These are phyloP conservation scores for Murraya paniculata DNA, from an alignment of 345 rosid species.

Conservation along the genomic window DNA sequence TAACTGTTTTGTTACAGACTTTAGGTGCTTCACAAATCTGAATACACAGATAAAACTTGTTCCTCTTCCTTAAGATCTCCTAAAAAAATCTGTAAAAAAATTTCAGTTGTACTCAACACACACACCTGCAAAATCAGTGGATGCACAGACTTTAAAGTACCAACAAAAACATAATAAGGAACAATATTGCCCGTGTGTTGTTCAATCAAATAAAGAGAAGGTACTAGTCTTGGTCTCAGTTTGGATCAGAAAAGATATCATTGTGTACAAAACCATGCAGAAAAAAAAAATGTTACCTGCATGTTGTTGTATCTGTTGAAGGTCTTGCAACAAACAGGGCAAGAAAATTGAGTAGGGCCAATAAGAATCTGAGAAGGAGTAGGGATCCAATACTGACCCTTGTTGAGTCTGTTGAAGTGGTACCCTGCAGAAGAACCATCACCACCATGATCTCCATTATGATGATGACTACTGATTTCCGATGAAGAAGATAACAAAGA, in stretches of 20 bases:
- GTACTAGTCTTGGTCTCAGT: slow-evolving; percentile 53
- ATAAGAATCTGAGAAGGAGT: slow-evolving; percentile 96
- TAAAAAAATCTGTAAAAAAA: slow-evolving; percentile 20
- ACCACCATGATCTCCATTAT: slow-evolving; percentile 43
- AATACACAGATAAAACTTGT: background rate
- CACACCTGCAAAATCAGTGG: slow-evolving; percentile 17
- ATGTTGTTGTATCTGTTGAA: slow-evolving; percentile 98
- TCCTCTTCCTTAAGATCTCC: slow-evolving; percentile 1
- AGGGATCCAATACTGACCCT: slow-evolving; percentile 98
- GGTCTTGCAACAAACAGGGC: slow-evolving; percentile 96
- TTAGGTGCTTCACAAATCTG: slow-evolving; percentile 6
- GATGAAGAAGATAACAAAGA: slow-evolving; percentile 57
- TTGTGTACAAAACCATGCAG: no score
- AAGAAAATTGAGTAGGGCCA: slow-evolving; percentile 97
- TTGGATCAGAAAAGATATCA: slow-evolving; percentile 29
- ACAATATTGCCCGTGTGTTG: slow-evolving; percentile 51
- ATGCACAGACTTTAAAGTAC: slow-evolving; percentile 63
- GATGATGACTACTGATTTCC: slow-evolving; percentile 32
- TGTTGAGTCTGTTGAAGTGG: slow-evolving; percentile 67
- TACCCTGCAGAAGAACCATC: slow-evolving; percentile 41
- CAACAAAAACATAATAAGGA: slow-evolving; percentile 58
- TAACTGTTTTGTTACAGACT: slow-evolving; percentile 14
- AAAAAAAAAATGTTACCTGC: slow-evolving; percentile 51
- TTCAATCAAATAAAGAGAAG: slow-evolving; percentile 48
- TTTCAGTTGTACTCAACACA: slow-evolving; percentile 19